Percentiles rank a stretch among this genome's conserved stretches.
Conservation (phyloP, 2,329 filamentous ascomycete species). For the Xylariaceae sp. region DNA sequence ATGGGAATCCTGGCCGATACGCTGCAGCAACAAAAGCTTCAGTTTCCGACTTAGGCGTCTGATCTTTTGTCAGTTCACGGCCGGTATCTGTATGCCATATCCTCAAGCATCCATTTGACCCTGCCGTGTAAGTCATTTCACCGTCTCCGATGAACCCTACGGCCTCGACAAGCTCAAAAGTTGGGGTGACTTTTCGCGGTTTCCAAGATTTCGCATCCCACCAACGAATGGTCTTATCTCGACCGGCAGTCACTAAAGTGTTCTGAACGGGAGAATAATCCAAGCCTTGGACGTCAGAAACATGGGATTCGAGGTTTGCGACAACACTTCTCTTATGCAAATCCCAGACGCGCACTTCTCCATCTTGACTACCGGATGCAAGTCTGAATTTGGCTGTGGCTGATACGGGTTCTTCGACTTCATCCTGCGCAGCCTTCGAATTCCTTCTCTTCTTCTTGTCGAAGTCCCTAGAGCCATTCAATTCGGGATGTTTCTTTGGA, state of each 20-base stretch:
- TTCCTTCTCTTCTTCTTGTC: slow-evolving; percentile 41
- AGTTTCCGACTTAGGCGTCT: slow-evolving; percentile 55
- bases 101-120: slow-evolving; percentile 75
- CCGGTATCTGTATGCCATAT: slow-evolving; percentile 79
- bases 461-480: slow-evolving; percentile 40
- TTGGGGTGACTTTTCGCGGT: slow-evolving; percentile 71
- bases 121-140: slow-evolving; percentile 74
- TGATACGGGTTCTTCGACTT: slow-evolving; percentile 37
- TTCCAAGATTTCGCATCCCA: slow-evolving; percentile 91
- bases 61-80: slow-evolving; percentile 73
- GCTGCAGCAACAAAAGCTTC: slow-evolving; percentile 70
- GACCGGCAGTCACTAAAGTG: slow-evolving; percentile 74
- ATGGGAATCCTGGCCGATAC: slow-evolving; percentile 60
- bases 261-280: slow-evolving; percentile 76
- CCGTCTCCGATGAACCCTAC: slow-evolving; percentile 74
- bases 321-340: slow-evolving; percentile 75
- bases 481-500: slow-evolving; percentile 38
- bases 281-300: slow-evolving; percentile 85
- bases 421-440: slow-evolving; percentile 40
- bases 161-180: slow-evolving; percentile 79
- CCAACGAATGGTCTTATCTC: slow-evolving; percentile 90
- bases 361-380: slow-evolving; percentile 90
- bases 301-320: slow-evolving; percentile 82
- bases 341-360: slow-evolving; percentile 88
- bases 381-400: slow-evolving; percentile 64